phyloP scores from a whole-genome alignment of 2,329 filamentous ascomycete genomes.

The Pseudomassariella vexata region DNA sequence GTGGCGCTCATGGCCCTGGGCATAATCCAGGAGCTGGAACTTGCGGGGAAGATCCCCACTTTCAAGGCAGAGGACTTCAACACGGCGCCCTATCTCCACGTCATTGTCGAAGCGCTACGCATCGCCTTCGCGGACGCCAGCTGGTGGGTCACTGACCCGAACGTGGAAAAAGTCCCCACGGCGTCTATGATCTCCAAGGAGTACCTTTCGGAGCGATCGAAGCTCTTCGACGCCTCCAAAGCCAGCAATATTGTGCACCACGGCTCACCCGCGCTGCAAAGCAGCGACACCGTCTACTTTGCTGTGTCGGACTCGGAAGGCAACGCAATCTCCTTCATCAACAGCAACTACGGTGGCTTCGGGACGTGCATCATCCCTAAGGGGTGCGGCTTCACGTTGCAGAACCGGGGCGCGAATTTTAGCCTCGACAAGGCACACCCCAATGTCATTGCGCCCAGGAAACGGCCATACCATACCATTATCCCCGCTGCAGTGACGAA shows the following conservation, averaged over 20 bases:
- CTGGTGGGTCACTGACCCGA: conserved; percentile 88
- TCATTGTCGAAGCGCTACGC: conserved; percentile 78
- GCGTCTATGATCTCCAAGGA: conserved; percentile 61
- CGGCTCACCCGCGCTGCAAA: conserved; percentile 75
- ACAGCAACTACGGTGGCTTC: conserved; percentile 87
- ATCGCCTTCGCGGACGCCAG: conserved; percentile 84
- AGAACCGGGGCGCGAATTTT: conserved; percentile 91
- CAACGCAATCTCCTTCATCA: conserved; percentile 95
- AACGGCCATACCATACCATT: conserved; percentile 95
- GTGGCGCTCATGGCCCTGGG: conserved; percentile 92
- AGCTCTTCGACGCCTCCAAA: conserved; percentile 51
- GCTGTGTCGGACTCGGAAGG: conserved; percentile 73
- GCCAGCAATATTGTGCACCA: conserved; percentile 59
- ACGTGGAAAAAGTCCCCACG: conserved; percentile 63
- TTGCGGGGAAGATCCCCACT: conserved; percentile 63
- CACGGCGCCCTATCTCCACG: conserved; percentile 73
- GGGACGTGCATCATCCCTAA: conserved; percentile 80
- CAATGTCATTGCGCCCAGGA: conserved; percentile 73
- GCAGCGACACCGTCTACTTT: conserved; percentile 94
- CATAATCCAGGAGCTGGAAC: conserved; percentile 81
- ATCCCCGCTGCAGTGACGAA: conserved; percentile 91
- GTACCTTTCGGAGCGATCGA: conserved; percentile 68
- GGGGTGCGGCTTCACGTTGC: conserved; percentile 86
- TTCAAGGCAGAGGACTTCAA: conserved; percentile 75
- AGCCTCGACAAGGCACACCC: conserved; percentile 65